phyloP scores from a whole-genome alignment of 331 rosid genomes.

The Erythrophleum ivorense region DNA sequence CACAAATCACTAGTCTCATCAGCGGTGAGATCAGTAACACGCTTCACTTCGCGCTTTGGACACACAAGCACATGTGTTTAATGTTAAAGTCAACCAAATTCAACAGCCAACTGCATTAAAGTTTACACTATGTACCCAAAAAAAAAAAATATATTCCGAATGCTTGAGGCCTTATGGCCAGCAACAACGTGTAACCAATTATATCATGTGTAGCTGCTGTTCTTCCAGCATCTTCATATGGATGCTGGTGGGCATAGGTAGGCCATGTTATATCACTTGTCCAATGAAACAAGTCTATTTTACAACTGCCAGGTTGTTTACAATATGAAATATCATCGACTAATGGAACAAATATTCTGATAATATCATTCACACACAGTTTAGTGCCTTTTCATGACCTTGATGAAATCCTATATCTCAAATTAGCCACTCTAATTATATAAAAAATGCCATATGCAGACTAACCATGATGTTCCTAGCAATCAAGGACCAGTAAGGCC shows the following conservation, averaged over 20 bases:
- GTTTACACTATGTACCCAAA: neutral
- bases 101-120: neutral
- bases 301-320: neutral
- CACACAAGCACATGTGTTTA: slow-evolving; percentile 79
- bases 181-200: neutral
- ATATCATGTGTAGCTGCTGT: slow-evolving; percentile 1
- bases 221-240: slow-evolving; percentile 24
- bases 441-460: neutral
- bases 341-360: slow-evolving; percentile 9
- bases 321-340: slow-evolving; percentile 24
- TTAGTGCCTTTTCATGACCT: neutral
- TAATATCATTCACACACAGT: neutral
- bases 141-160: neutral
- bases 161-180: neutral
- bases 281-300: neutral
- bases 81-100: slow-evolving; percentile 64
- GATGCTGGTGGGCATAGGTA: slow-evolving; percentile 15
- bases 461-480: neutral
- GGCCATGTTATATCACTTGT: neutral
- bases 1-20: slow-evolving; percentile 81
- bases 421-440: neutral
- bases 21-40: slow-evolving; percentile 74
- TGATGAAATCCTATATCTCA: neutral
- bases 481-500: neutral
- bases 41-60: slow-evolving; percentile 91